phyloP scores from a whole-genome alignment of 371 early-diverging fungal species.

The Mucor plumbeus region DNA sequence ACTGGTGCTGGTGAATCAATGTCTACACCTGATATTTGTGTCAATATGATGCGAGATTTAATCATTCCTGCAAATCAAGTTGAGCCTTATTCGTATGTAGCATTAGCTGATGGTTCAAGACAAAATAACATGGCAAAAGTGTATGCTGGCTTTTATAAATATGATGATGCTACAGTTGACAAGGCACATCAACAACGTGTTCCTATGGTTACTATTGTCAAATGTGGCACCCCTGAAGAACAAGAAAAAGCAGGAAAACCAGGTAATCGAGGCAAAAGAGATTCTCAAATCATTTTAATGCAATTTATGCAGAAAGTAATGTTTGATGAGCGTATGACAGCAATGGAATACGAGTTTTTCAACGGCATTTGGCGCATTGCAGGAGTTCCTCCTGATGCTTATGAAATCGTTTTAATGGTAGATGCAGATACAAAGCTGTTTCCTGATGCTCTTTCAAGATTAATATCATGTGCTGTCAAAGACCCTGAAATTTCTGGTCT shows the following conservation, averaged over 20 bases:
- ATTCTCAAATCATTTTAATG: slow-evolving; percentile 98
- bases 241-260: slow-evolving; percentile 70
- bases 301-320: slow-evolving; percentile 93
- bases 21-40: slow-evolving; percentile 83
- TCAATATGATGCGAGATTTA: slow-evolving; percentile 83
- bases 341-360: slow-evolving; percentile 95
- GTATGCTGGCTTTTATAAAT: slow-evolving; percentile 89
- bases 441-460: slow-evolving; percentile 76
- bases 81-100: slow-evolving; percentile 82
- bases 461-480: slow-evolving; percentile 70
- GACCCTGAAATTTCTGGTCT: slow-evolving; percentile 81
- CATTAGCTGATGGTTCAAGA: slow-evolving; percentile 93
- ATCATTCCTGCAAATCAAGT: slow-evolving; percentile 72
- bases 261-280: slow-evolving; percentile 98
- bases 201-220: slow-evolving; percentile 91
- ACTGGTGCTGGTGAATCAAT: slow-evolving; percentile 80
- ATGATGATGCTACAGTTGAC: slow-evolving; percentile 59
- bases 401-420: slow-evolving; percentile 94
- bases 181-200: slow-evolving; percentile 62
- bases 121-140: slow-evolving; percentile 96
- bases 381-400: slow-evolving; percentile 84
- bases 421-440: slow-evolving; percentile 96
- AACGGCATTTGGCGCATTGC: slow-evolving; percentile 83
- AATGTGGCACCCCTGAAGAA: slow-evolving; percentile 89
- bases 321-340: slow-evolving; percentile 95